A percentile compares a stretch with the other conserved stretches of the same genome.
Conservation (phyloP, 2,329 filamentous ascomycete species). For the Calonectria pauciramosa region DNA sequence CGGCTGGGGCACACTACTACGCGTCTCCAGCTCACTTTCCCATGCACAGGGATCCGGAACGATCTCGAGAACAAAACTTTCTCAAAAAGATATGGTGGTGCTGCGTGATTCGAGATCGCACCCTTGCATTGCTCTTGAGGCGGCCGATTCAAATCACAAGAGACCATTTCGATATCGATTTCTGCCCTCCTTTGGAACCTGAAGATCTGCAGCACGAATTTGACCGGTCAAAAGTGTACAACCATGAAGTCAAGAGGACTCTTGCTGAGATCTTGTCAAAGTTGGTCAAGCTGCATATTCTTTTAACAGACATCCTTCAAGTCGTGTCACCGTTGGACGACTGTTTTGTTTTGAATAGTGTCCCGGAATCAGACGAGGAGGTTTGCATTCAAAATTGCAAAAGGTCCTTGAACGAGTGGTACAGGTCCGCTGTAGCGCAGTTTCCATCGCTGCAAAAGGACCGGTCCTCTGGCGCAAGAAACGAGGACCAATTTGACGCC, state of each 20-base stretch:
- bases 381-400: not conserved
- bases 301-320: slow-evolving; percentile 24
- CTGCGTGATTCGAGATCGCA: slow-evolving; percentile 23
- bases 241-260: slow-evolving; percentile 9
- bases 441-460: not conserved
- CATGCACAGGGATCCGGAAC: not conserved
- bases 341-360: not conserved
- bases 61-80: not conserved
- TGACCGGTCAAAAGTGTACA: slow-evolving; percentile 30
- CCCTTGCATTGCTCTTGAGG: not conserved
- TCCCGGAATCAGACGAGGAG: not conserved
- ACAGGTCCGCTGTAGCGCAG: not conserved
- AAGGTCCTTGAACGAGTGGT: not conserved
- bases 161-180: slow-evolving; percentile 17
- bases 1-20: slow-evolving; percentile 2
- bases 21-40: not conserved
- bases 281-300: slow-evolving; percentile 15
- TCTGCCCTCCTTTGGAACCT: not conserved
- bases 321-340: not conserved
- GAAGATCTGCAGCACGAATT: slow-evolving; percentile 27
- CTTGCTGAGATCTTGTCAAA: slow-evolving; percentile 22
- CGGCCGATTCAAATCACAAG: slow-evolving; percentile 10
- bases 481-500: not conserved
- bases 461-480: not conserved
- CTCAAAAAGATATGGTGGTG: slow-evolving; percentile 26